A percentile compares a stretch with the other conserved stretches of the same genome.
Evolutionary conservation across 2,329 filamentous ascomycete species (phyloP).

Genomic region (Amauroascus verrucosus): DNA sequence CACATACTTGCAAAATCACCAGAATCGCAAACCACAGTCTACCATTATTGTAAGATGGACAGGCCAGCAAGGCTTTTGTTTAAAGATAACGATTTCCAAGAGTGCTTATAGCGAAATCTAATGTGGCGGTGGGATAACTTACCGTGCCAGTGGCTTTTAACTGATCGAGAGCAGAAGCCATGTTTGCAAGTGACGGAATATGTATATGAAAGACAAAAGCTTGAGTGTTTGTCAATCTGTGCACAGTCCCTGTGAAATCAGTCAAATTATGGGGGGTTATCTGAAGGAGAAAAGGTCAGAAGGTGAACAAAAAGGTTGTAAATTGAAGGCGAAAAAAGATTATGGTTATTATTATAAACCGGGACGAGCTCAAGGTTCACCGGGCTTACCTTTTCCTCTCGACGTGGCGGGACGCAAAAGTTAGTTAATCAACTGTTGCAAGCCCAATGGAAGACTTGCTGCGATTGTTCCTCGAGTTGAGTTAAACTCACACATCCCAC

Average conservation of each 20-base stretch:
- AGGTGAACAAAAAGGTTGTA: not conserved
- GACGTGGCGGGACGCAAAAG: not conserved
- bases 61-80: slow-evolving; percentile 3
- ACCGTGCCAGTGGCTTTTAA: slow-evolving; percentile 95
- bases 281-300: not conserved
- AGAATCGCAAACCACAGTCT: slow-evolving; percentile 96
- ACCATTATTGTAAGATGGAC: slow-evolving; percentile 14
- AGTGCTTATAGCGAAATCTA: too few species aligned
- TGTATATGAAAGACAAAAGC: not conserved
- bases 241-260: not conserved
- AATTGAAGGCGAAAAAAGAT: not conserved
- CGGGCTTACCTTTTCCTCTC: not conserved
- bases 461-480: too few species aligned
- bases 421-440: not conserved
- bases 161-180: slow-evolving; percentile 89
- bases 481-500: too few species aligned
- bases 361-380: not conserved
- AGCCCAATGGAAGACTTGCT: too few species aligned
- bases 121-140: slow-evolving; percentile 39
- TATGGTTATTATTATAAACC: too few species aligned
- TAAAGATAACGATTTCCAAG: not conserved
- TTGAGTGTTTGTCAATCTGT: not conserved
- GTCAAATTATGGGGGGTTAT: not conserved
- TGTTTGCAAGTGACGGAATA: slow-evolving; percentile 30
- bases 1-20: slow-evolving; percentile 74